phyloP scores from a whole-genome alignment of 2,329 filamentous ascomycete genomes.

The Apiospora arundinis region DNA sequence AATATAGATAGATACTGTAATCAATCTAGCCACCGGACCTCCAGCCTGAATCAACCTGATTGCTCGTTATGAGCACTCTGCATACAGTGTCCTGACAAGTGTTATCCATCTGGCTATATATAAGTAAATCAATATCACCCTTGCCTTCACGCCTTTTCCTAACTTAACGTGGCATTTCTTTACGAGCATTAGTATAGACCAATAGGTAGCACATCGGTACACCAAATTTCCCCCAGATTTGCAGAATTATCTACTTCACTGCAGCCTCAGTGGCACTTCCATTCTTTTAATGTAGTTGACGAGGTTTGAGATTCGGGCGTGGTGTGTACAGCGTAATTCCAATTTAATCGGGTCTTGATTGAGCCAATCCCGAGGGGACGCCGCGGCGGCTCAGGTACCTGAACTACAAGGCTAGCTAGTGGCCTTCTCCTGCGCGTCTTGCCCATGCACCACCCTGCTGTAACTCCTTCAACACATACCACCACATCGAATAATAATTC shows the following conservation, averaged over 20 bases:
- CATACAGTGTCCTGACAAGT: neutral
- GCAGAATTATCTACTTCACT: neutral
- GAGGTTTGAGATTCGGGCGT: too few species aligned
- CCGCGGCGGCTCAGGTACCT: neutral
- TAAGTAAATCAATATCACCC: too few species aligned
- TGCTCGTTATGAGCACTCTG: neutral
- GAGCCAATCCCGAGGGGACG: conserved; percentile 4
- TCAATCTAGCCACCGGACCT: too few species aligned
- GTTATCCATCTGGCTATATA: too few species aligned
- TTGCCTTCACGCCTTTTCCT: too few species aligned
- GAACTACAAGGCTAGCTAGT: conserved; percentile 12
- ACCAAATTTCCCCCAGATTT: too few species aligned
- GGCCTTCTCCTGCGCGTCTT: conserved; percentile 12
- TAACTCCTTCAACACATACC: conserved; percentile 10
- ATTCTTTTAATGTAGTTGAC: neutral
- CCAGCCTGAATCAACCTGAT: too few species aligned
- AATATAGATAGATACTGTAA: neutral
- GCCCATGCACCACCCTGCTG: conserved; percentile 1
- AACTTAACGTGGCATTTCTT: too few species aligned
- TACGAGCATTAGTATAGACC: too few species aligned
- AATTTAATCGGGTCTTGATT: conserved; percentile 13
- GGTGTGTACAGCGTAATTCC: neutral
- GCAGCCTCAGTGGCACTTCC: neutral
- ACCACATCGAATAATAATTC: neutral
- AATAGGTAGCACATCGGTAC: too few species aligned